Percentiles rank a stretch among this genome's conserved stretches.
phyloP scores from a whole-genome alignment of 441 rosid genomes.

The Adansonia rubrostipa region DNA sequence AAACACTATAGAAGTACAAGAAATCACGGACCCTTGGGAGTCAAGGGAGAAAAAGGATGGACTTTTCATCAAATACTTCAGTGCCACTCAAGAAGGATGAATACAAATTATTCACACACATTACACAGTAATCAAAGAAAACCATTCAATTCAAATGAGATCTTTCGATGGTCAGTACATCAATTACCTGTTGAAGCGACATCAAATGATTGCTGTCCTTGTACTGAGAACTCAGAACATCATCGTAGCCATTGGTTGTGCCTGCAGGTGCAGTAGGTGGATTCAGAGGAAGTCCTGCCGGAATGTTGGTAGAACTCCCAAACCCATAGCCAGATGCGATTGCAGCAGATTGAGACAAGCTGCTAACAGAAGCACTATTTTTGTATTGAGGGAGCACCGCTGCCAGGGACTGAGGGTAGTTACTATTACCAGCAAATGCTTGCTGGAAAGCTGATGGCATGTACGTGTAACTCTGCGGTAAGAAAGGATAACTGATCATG shows the following conservation, averaged over 20 bases:
- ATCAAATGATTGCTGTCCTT: slow-evolving; percentile 76
- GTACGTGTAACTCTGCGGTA: slow-evolving; percentile 91
- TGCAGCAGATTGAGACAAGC: slow-evolving; percentile 88
- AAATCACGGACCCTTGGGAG: neutral
- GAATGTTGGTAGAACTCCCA: slow-evolving; percentile 74
- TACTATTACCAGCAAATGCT: slow-evolving; percentile 73
- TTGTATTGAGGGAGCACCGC: slow-evolving; percentile 90
- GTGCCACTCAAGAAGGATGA: neutral
- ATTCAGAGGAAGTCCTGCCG: slow-evolving; percentile 70
- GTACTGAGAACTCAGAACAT: slow-evolving; percentile 81
- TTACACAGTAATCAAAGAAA: neutral
- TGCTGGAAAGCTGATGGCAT: slow-evolving; percentile 97
- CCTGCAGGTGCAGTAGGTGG: slow-evolving; percentile 71
- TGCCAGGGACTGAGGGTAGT: slow-evolving; percentile 89
- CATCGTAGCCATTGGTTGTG: slow-evolving; percentile 69
- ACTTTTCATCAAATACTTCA: neutral
- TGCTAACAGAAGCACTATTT: slow-evolving; percentile 73
- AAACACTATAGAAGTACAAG: neutral
- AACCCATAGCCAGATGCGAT: slow-evolving; percentile 89
- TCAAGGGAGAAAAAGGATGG: neutral
- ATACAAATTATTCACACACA: neutral
- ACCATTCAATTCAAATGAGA: slow-evolving; percentile 8
- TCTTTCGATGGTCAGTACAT: slow-evolving; percentile 6
- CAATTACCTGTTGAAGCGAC: slow-evolving; percentile 83
- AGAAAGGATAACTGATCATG: slow-evolving; percentile 84